Conservation (phyloP, 176 grass and related monocot species). For the Metroxylon sagu region DNA sequence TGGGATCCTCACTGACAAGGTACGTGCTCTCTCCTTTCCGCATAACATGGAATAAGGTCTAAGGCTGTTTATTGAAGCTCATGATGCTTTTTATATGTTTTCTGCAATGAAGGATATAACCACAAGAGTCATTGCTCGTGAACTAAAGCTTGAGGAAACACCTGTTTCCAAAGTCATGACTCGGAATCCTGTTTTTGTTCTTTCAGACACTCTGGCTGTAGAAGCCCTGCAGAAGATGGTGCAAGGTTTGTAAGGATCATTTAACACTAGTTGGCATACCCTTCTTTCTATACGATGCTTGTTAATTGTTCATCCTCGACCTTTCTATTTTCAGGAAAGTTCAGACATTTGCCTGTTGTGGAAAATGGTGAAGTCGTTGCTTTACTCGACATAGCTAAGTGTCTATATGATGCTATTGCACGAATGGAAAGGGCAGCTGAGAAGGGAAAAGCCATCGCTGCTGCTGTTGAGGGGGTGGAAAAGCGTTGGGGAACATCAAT, state of each 20-base stretch:
- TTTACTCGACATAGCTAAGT: slow-evolving; percentile 92
- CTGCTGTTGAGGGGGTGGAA: slow-evolving; percentile 93
- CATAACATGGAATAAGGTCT: not conserved
- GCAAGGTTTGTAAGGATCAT: slow-evolving; percentile 51
- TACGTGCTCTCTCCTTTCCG: slow-evolving; percentile 15
- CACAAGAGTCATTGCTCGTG: slow-evolving; percentile 76
- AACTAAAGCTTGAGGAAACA: slow-evolving; percentile 92
- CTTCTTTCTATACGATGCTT: too few species aligned
- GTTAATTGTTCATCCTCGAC: not conserved
- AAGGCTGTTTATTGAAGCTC: not conserved
- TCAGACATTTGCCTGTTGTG: slow-evolving; percentile 95
- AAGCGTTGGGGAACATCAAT: slow-evolving; percentile 79
- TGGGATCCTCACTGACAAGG: slow-evolving; percentile 97
- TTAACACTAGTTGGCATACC: not conserved
- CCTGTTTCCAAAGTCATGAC: slow-evolving; percentile 95
- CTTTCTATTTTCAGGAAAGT: slow-evolving; percentile 57
- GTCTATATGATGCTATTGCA: slow-evolving; percentile 94
- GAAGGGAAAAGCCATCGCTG: slow-evolving; percentile 92
- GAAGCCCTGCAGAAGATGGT: slow-evolving; percentile 99
- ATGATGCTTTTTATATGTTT: not conserved
- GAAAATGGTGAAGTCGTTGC: slow-evolving; percentile 96
- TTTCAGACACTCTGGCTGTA: slow-evolving; percentile 72
- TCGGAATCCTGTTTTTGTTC: slow-evolving; percentile 84
- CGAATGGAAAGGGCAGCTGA: slow-evolving; percentile 98
- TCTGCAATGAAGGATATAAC: slow-evolving; percentile 52